Percentiles rank a stretch among this genome's conserved stretches.
These are phyloP conservation scores for Jaminaea rosea DNA, from an alignment of 1,284 basidiomycete species.

Conservation along the genomic window DNA sequence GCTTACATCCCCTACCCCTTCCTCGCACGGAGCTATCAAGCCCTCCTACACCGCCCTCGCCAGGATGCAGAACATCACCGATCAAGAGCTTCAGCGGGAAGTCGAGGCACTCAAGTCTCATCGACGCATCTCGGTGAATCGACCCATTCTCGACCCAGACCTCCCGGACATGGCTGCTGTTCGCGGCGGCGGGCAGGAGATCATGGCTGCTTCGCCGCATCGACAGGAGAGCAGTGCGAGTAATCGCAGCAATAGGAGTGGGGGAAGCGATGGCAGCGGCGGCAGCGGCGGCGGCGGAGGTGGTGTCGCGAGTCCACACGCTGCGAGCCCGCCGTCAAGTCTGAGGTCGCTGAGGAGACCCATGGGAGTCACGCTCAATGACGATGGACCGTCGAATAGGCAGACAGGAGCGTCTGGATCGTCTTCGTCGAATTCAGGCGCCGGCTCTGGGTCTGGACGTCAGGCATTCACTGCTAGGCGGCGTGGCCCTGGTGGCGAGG, in stretches of 20 bases:
- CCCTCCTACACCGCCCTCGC: too few species aligned
- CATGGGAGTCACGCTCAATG: constrained; percentile 21
- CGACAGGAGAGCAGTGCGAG: too few species aligned
- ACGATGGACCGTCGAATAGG: constrained; percentile 29
- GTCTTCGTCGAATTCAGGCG: constrained; percentile 4
- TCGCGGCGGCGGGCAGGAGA: constrained; percentile 24
- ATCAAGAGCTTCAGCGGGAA: constrained; percentile 40
- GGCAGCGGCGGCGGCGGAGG: too few species aligned
- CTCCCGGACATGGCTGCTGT: constrained; percentile 36
- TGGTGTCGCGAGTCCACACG: too few species aligned
- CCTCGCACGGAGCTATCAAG: too few species aligned
- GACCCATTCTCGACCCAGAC: constrained; percentile 41
- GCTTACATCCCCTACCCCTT: too few species aligned
- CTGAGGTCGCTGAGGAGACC: constrained; percentile 13
- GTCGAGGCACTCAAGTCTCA: constrained; percentile 43
- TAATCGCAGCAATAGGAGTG: too few species aligned
- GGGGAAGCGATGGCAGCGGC: too few species aligned
- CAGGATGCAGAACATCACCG: constrained; percentile 17
- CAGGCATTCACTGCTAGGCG: constrained; percentile 29
- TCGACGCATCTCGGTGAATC: constrained; percentile 38
- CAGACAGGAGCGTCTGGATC: too few species aligned
- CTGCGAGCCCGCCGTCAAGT: constrained; percentile 2
- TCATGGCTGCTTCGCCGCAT: constrained; percentile 11
- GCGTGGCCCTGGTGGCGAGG: constrained; percentile 19
- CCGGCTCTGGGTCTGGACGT: background rate